Evolutionary conservation across 169 alveolate genomes (phyloP), one percentile per base, ranked within the genome.

Genomic region (Eimeria sp.): DNA sequence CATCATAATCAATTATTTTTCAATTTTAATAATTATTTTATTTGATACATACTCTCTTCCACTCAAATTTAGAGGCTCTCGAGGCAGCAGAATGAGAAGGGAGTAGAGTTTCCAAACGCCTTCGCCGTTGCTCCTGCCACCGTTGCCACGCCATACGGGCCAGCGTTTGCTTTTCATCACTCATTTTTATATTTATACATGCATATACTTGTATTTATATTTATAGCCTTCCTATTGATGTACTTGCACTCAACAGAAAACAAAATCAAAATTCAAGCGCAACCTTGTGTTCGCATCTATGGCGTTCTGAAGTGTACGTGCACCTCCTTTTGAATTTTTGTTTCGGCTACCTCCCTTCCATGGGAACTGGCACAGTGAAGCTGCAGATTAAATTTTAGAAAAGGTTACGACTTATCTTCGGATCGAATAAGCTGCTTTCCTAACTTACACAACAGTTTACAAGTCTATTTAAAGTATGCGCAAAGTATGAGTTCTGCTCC

Each of bases 81-180:
- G 96, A 60, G 62, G 85, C 95, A 85, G 74, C 87, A n/a, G 85
- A 76, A 56, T 58, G 95, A 25, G 25, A 37, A 40, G 95, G 85
- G 25, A 89, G n/a, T 1, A 8, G 23, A n/a, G 27, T 1, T 11
- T 11, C 46, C 16, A 18, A 11, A 0, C 33, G 58, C 30, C 66
- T 27, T 23, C 78, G 60, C 33, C 33, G 33, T 25, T 60, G 56
- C 14, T 20, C 54, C 37, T 40, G 46, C 91, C 91, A 85, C 6
- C 68, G 40, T 13, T 40, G 43, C 76, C 76, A 85, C 4, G 91
- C 91, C 66, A 85, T 68, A 10, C 80, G 37, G 8, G 20, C 10
- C 27, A 85, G 49, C 11, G 74, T 58, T 10, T 68, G n/a, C 4
- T 40, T 64, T 23, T 56, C 60, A 13, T 62, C 91, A 9, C n/a